A percentile compares a stretch with the other conserved stretches of the same genome.
Evolutionary conservation across 164 flowering plant species (phyloP).

Genomic region (Chimonanthus salicifolius): DNA sequence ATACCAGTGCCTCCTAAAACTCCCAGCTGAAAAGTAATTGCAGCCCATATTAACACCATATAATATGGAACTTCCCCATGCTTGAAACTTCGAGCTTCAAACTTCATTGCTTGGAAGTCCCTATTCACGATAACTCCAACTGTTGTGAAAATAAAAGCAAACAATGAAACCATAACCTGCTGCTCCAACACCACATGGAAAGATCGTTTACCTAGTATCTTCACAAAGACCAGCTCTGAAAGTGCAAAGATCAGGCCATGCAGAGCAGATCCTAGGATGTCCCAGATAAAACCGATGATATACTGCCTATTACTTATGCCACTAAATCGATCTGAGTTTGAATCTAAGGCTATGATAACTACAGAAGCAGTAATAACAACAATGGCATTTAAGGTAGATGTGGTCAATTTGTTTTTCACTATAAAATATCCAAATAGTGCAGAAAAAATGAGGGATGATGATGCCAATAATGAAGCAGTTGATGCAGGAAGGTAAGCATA

Average conservation of each 20-base stretch:
- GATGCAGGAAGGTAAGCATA: slow-evolving; percentile 92
- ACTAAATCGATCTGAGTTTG: slow-evolving; percentile 64
- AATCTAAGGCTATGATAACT: slow-evolving; percentile 77
- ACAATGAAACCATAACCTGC: slow-evolving; percentile 79
- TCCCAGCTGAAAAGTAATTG: slow-evolving; percentile 80
- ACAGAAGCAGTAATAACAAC: slow-evolving; percentile 74
- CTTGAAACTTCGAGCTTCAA: slow-evolving; percentile 57
- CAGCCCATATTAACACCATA: slow-evolving; percentile 69
- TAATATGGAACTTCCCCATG: slow-evolving; percentile 54
- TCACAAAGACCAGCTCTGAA: slow-evolving; percentile 73
- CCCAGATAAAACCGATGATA: slow-evolving; percentile 68
- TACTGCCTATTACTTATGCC: slow-evolving; percentile 49
- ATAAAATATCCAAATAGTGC: slow-evolving; percentile 64
- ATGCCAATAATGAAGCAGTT: slow-evolving; percentile 78
- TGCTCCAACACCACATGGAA: slow-evolving; percentile 95
- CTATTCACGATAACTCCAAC: slow-evolving; percentile 52
- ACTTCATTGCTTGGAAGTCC: slow-evolving; percentile 57
- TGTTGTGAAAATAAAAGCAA: slow-evolving; percentile 69
- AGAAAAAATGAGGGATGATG: slow-evolving; percentile 76
- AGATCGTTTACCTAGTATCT: slow-evolving; percentile 61
- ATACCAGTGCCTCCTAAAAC: slow-evolving; percentile 69
- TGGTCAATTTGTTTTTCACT: slow-evolving; percentile 61
- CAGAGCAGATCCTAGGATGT: slow-evolving; percentile 77
- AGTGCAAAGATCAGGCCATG: slow-evolving; percentile 95
- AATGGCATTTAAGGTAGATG: slow-evolving; percentile 54